Base-by-base conservation (phyloP, 352 stramenopile species). In the Phytophthora ramorum region DNA sequence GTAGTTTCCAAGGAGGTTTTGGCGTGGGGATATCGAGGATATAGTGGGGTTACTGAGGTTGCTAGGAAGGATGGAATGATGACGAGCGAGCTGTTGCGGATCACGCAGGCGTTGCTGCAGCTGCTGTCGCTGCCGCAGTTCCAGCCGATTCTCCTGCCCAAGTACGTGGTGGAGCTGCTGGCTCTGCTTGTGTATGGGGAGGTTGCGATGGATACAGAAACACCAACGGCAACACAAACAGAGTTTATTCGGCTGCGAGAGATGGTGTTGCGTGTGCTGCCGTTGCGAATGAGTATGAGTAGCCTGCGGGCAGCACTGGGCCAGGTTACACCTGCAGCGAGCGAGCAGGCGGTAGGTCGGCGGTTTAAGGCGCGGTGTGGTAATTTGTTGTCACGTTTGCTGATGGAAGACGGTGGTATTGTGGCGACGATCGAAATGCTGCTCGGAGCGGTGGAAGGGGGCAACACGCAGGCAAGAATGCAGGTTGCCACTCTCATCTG, bases 391-490 rank as follows among this genome's bases (percentile, higher is more conserved):
- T 85, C 85, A 4, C 66, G 76, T 10, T 68, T 93, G 20, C 35
- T 92, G 28, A 87, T 95, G 75, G 60, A 89, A 47, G 66, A 87
- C 17, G 86, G 87, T 19, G 88, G 89, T 19, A 87, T 96, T 34
- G 70, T 88, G 45, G 82, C 85, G 10, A 92, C 86, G 4, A 91
- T 96, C 52, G 89, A 96, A 52, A 91, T 94, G 76, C 64, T 96
- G 6, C 75, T 95, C 12, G 75, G 81, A 22, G 66, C 71, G 0
- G 87, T 96, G 22, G 85, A 93, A 22, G 87, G 93, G 37, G 89
- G 89, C 60, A 94, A 95, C 63, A 95, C 89, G 1, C 89, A 94
- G 67, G 89, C 89, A 34, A 79, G 87, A 44, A 78, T 95, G 63
- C 87, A 95, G 58, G 85, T 96, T 53, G 85, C 81, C 7, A 91